Conservation (phyloP, 129 eudicot species). For the Pseudognaphalium luteoalbum region DNA sequence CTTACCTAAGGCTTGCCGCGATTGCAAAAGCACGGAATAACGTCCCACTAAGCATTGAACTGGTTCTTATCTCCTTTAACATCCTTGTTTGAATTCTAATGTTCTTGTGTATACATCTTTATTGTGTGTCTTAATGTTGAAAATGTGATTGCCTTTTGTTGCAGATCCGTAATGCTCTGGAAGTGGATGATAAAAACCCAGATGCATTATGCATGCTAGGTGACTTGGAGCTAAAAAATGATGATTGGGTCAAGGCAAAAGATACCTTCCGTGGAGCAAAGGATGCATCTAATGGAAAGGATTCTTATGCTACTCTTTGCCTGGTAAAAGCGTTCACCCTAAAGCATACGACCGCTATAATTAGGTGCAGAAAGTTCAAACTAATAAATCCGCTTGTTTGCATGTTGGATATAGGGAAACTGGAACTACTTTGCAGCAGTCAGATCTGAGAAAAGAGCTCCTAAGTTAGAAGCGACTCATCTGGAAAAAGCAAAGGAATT, state of each 20-base stretch:
- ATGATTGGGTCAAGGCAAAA: slow-evolving; percentile 98
- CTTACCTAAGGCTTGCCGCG: slow-evolving; percentile 95
- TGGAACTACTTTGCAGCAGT: slow-evolving; percentile 98
- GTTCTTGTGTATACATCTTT: not conserved
- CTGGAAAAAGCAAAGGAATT: slow-evolving; percentile 94
- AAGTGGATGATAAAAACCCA: slow-evolving; percentile 86
- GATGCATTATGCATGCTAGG: slow-evolving; percentile 91
- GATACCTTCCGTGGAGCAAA: slow-evolving; percentile 93
- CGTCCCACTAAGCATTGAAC: slow-evolving; percentile 75
- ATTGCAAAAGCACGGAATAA: slow-evolving; percentile 90
- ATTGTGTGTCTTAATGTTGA: slow-evolving; percentile 11
- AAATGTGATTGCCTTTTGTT: slow-evolving; percentile 16
- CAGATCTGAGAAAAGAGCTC: slow-evolving; percentile 80
- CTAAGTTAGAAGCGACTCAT: slow-evolving; percentile 94
- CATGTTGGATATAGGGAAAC: slow-evolving; percentile 64
- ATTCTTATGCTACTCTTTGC: slow-evolving; percentile 92
- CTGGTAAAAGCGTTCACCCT: slow-evolving; percentile 46
- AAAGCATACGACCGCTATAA: not conserved
- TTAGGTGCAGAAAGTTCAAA: not conserved
- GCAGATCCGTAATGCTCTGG: slow-evolving; percentile 83
- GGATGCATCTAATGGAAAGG: slow-evolving; percentile 80
- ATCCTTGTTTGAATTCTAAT: not conserved
- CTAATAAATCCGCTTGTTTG: slow-evolving; percentile 25
- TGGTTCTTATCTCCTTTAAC: slow-evolving; percentile 50
- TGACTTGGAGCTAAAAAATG: slow-evolving; percentile 95